Evolutionary conservation across 228 moss, liverwort and hornwort genomes (phyloP).

Genomic region (Sphagnum magellanicum): DNA sequence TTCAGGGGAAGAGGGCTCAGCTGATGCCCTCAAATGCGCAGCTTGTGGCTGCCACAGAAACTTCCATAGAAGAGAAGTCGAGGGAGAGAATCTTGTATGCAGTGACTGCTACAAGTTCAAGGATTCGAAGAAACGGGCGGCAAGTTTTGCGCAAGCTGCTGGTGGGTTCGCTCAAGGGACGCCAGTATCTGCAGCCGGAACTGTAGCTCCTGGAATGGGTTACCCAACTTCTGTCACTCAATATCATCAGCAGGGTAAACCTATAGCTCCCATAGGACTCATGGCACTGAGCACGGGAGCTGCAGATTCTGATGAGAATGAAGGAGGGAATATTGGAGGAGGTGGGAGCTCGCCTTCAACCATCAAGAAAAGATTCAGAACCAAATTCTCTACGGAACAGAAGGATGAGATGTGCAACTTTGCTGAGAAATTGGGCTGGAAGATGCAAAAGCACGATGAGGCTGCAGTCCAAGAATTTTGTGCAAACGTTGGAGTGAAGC

Average conservation of each 20-base stretch:
- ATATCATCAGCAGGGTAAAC: too few relatives aligned
- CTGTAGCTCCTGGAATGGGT: constrained; percentile 47
- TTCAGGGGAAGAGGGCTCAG: constrained; percentile 82
- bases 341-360: constrained; percentile 76
- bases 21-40: constrained; percentile 88
- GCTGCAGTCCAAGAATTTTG: constrained; percentile 97
- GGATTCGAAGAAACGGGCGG: constrained; percentile 63
- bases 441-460: constrained; percentile 99
- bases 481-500: constrained; percentile 87
- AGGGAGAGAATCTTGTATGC: constrained; percentile 54
- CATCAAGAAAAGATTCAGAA: constrained; percentile 96
- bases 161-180: constrained; percentile 42
- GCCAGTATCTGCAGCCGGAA: constrained; percentile 62
- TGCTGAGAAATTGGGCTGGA: constrained; percentile 99
- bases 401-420: constrained; percentile 95
- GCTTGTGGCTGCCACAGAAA: constrained; percentile 98
- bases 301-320: constrained; percentile 88
- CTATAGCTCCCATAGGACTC: constrained; percentile 30
- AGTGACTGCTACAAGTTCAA: constrained; percentile 76
- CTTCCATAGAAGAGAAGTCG: constrained; percentile 90
- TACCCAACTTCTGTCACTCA: too few relatives aligned
- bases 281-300: constrained; percentile 75
- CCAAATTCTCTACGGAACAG: constrained; percentile 93
- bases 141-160: neutral
- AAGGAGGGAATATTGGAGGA: constrained; percentile 32